Conservation (phyloP, 148 eudicot species). For the Vaccinium darrowii region DNA sequence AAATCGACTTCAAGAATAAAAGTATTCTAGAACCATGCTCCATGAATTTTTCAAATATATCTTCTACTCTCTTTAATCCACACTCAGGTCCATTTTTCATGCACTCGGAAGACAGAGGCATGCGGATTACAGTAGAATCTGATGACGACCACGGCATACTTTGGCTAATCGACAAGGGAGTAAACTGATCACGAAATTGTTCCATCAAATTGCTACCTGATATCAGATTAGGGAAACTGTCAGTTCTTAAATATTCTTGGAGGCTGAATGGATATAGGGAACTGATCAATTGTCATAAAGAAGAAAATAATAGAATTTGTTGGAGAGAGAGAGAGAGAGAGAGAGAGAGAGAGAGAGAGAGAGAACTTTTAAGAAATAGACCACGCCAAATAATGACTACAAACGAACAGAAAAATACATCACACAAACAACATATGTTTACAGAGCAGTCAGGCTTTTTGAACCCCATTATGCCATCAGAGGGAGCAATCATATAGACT, state of each 20-base stretch:
- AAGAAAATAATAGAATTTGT: constrained; percentile 3
- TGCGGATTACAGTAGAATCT: constrained; percentile 69
- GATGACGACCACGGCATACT: constrained; percentile 54
- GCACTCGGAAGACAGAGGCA: constrained; percentile 77
- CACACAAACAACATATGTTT: neutral
- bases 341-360: neutral
- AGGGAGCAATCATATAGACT: neutral
- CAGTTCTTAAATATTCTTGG: constrained; percentile 13
- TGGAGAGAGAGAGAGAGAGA: neutral
- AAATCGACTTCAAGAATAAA: constrained; percentile 70
- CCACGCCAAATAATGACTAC: neutral
- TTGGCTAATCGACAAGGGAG: constrained; percentile 71
- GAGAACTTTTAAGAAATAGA: neutral
- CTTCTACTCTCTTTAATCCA: constrained; percentile 50
- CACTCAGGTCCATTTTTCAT: constrained; percentile 59
- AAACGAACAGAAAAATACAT: neutral
- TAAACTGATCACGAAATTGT: constrained; percentile 88
- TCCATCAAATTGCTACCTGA: constrained; percentile 80
- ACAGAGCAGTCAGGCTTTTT: neutral
- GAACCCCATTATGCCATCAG: too few relatives aligned
- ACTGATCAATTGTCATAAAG: constrained; percentile 2
- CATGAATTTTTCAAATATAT: constrained; percentile 60
- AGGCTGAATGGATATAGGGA: constrained; percentile 1
- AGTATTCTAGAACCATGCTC: constrained; percentile 75
- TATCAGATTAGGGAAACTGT: constrained; percentile 21